A percentile compares a stretch with the other conserved stretches of the same genome.
Conservation (phyloP, 1,139 yeast species). For the Casaregolazyma lundiana region DNA sequence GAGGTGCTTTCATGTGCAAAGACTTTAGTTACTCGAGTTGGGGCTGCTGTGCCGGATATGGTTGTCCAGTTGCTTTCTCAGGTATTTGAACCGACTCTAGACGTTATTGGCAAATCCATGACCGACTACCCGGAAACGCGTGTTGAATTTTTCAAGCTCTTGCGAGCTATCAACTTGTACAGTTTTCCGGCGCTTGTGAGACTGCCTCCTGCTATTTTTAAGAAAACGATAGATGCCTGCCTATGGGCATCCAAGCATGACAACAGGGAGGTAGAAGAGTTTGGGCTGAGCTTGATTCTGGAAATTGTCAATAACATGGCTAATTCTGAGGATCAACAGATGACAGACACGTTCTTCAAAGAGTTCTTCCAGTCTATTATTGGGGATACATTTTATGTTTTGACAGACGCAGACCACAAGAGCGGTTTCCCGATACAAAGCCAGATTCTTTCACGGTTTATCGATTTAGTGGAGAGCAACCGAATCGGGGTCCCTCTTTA, state of each 20-base stretch:
- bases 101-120: constrained; percentile 92
- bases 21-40: constrained; percentile 81
- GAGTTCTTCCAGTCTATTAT: constrained; percentile 85
- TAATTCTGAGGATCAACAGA: constrained; percentile 59
- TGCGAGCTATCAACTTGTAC: constrained; percentile 79
- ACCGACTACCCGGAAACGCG: constrained; percentile 97
- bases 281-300: constrained; percentile 74
- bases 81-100: constrained; percentile 90
- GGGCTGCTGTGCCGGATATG: constrained; percentile 84
- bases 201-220: constrained; percentile 89
- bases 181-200: constrained; percentile 83
- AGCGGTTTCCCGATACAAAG: constrained; percentile 92
- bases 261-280: constrained; percentile 90
- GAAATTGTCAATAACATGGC: constrained; percentile 84
- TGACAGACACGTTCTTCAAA: constrained; percentile 80
- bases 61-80: constrained; percentile 82
- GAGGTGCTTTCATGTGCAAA: constrained; percentile 95
- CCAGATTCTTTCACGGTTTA: constrained; percentile 74
- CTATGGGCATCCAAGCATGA: constrained; percentile 98
- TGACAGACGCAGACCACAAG: constrained; percentile 96
- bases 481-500: constrained; percentile 75
- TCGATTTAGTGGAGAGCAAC: constrained; percentile 75
- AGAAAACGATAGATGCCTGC: constrained; percentile 85
- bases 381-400: constrained; percentile 85
- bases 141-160: constrained; percentile 86